Evolutionary conservation across 2,329 filamentous ascomycete species (phyloP).

Genomic region (Grosmannia huntii): DNA sequence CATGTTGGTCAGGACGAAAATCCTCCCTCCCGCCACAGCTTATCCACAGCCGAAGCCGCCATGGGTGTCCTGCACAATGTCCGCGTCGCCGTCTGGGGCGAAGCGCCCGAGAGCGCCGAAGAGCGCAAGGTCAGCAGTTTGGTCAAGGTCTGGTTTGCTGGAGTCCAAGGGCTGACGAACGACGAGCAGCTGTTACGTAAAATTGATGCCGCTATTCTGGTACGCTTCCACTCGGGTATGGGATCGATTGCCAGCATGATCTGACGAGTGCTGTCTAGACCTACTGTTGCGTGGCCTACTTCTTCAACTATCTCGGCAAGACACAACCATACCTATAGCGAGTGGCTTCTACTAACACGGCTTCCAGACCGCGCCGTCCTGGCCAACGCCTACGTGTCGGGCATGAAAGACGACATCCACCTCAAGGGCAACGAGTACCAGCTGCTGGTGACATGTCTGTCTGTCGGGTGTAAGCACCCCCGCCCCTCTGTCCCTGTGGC

Average conservation of each 20-base stretch:
- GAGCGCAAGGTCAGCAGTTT: not conserved
- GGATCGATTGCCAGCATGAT: not conserved
- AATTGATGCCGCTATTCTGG: not conserved
- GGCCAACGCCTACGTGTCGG: not conserved
- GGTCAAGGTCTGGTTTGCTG: too few relatives aligned
- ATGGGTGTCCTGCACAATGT: not conserved
- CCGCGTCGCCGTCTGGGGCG: not conserved
- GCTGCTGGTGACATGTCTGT: not conserved
- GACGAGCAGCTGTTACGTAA: not conserved
- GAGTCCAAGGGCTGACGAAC: not conserved
- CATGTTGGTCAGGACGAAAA: too few relatives aligned
- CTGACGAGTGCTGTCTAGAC: not conserved
- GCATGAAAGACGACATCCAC: not conserved
- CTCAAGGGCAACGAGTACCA: not conserved
- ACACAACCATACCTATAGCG: too few relatives aligned
- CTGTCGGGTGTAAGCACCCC: not conserved
- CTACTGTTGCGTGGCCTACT: not conserved
- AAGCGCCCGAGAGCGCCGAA: not conserved
- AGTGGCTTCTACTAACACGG: too few relatives aligned
- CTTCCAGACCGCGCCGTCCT: not conserved
- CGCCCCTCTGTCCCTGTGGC: not conserved
- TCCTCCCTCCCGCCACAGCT: not conserved
- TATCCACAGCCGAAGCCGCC: not conserved
- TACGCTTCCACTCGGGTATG: not conserved
- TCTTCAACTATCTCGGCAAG: conserved; percentile 2